phyloP scores from a whole-genome alignment of 2,329 filamentous ascomycete species.

The Fusarium verrucosum region DNA sequence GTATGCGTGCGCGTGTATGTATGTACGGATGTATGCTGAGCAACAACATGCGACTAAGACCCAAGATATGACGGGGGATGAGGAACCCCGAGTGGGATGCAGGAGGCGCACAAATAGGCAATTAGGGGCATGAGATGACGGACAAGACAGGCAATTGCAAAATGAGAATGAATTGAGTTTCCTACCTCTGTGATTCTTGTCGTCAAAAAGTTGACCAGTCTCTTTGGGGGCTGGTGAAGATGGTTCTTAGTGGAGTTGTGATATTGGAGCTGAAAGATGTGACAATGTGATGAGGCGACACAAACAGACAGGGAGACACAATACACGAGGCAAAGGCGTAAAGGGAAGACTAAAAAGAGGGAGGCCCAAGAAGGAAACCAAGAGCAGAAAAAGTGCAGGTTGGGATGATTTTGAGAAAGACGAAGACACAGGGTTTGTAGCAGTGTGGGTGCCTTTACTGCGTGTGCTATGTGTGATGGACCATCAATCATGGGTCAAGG shows the following conservation, averaged over 20 bases:
- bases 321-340: constrained; percentile 30
- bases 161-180: constrained; percentile 1
- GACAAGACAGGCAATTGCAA: not conserved
- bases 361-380: constrained; percentile 42
- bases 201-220: constrained; percentile 22
- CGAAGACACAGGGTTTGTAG: constrained; percentile 31
- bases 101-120: constrained; percentile 16
- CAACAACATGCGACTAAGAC: constrained; percentile 31
- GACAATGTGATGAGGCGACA: constrained; percentile 41
- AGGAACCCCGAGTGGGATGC: constrained; percentile 13
- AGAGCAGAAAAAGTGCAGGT: constrained; percentile 41
- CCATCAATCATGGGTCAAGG: constrained; percentile 49
- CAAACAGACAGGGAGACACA: constrained; percentile 14
- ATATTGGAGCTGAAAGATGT: constrained; percentile 40
- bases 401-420: constrained; percentile 44
- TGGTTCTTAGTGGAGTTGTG: constrained; percentile 34
- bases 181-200: constrained; percentile 14
- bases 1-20: constrained; percentile 28
- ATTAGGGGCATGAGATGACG: constrained; percentile 1
- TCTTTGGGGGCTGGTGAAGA: constrained; percentile 23
- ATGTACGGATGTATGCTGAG: constrained; percentile 32
- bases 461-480: constrained; percentile 43
- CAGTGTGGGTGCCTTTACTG: constrained; percentile 37
- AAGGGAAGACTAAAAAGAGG: constrained; percentile 38
- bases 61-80: constrained; percentile 12